Evolutionary conservation across 2,329 filamentous ascomycete species (phyloP).

Genomic region (Diplodia intermedia): DNA sequence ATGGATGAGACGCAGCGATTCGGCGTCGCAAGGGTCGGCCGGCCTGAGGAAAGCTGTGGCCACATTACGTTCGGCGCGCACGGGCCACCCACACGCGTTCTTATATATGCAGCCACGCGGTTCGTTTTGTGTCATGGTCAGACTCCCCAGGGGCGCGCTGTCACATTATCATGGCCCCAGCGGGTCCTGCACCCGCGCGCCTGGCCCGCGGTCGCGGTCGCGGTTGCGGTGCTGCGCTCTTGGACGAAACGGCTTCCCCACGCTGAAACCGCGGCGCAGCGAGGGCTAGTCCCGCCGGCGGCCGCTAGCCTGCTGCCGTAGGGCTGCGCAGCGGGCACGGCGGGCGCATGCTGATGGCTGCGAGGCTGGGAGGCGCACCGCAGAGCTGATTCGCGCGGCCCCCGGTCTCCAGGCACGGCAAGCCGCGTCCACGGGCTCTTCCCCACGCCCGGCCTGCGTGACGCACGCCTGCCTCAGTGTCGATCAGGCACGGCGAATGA

Average conservation of each 20-base stretch:
- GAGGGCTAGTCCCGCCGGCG: neutral
- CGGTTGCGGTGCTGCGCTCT: no score
- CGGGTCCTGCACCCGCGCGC: no score
- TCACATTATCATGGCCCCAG: neutral
- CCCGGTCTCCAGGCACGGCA: slow-evolving; percentile 19
- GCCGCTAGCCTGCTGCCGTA: neutral
- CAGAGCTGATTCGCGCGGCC: slow-evolving; percentile 14
- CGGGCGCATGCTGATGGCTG: slow-evolving; percentile 17
- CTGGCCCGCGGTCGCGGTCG: no score
- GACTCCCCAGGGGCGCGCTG: neutral
- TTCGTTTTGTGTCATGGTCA: neutral
- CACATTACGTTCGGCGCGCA: slow-evolving; percentile 21
- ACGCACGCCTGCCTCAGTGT: slow-evolving; percentile 22
- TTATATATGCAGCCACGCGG: slow-evolving; percentile 2
- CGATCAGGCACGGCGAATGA: slow-evolving; percentile 32
- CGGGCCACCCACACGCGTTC: neutral
- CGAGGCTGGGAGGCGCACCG: neutral
- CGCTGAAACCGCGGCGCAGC: neutral
- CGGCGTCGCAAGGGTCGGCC: slow-evolving; percentile 1
- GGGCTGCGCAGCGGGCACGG: slow-evolving; percentile 13
- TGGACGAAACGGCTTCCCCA: neutral
- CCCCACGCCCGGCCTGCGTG: slow-evolving; percentile 29
- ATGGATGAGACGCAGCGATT: slow-evolving; percentile 23
- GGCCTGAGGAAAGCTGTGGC: slow-evolving; percentile 25
- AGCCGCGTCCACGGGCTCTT: slow-evolving; percentile 23